phyloP scores from a whole-genome alignment of 2,329 filamentous ascomycete species.

The Monosporascus sp. region DNA sequence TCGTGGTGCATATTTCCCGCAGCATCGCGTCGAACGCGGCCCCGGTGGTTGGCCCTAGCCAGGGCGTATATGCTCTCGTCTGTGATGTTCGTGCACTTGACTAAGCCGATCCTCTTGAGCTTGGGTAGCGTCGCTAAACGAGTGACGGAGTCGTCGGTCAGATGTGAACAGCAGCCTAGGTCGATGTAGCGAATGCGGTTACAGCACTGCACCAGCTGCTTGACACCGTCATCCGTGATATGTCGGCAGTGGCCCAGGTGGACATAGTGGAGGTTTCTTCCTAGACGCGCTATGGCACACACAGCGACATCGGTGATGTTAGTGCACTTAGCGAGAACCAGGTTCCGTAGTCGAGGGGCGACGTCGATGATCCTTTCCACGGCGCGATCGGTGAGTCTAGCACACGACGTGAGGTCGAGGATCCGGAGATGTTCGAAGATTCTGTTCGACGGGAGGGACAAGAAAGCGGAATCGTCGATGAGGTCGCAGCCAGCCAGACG shows the following conservation, averaged over 20 bases:
- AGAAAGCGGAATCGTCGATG: constrained; percentile 84
- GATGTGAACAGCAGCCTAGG: constrained; percentile 83
- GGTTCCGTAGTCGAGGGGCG: constrained; percentile 82
- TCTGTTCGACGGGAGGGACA: constrained; percentile 63
- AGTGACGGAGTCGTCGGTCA: constrained; percentile 83
- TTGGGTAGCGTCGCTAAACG: constrained; percentile 85
- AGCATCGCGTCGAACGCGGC: constrained; percentile 43
- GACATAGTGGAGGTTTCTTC: constrained; percentile 95
- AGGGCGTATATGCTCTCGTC: constrained; percentile 83
- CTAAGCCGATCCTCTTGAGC: constrained; percentile 86
- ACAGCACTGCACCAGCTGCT: constrained; percentile 76
- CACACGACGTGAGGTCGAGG: constrained; percentile 86
- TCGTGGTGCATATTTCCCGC: constrained; percentile 45
- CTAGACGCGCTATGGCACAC: constrained; percentile 77
- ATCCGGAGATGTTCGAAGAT: constrained; percentile 87
- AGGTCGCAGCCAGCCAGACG: constrained; percentile 80
- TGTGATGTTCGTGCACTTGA: constrained; percentile 89
- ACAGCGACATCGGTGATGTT: constrained; percentile 89
- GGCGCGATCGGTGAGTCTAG: constrained; percentile 76
- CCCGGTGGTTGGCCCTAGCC: constrained; percentile 61
- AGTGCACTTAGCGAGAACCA: constrained; percentile 91
- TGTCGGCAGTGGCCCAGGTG: constrained; percentile 90
- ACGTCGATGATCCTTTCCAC: constrained; percentile 83
- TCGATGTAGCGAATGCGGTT: constrained; percentile 97
- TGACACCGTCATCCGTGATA: constrained; percentile 86